phyloP scores from a whole-genome alignment of 805 yeast species.

The Yarrowia divulgata region DNA sequence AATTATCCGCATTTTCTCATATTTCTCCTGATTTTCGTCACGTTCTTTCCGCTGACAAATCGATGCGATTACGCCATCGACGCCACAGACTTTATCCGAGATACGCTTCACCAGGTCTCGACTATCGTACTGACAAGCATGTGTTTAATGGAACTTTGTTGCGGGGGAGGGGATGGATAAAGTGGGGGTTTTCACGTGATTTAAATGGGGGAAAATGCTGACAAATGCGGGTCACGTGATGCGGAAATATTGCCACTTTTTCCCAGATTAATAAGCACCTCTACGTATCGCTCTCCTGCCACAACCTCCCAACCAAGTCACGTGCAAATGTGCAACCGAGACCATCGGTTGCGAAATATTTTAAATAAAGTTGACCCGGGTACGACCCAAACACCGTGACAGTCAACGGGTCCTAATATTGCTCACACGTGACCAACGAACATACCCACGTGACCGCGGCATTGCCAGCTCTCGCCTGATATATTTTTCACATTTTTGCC shows the following conservation, averaged over 20 bases:
- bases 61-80: constrained; percentile 7
- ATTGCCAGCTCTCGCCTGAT: no score
- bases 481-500: background rate
- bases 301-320: background rate
- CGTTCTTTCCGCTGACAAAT: background rate
- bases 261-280: background rate
- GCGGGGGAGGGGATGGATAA: background rate
- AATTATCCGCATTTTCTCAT: background rate
- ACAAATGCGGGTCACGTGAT: background rate
- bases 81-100: constrained; percentile 12
- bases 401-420: no score
- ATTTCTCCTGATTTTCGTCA: background rate
- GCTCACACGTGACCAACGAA: background rate
- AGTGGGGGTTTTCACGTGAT: background rate
- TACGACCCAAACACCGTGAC: background rate
- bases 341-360: constrained; percentile 4
- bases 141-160: constrained; percentile 13
- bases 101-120: background rate
- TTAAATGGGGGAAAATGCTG: background rate
- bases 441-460: background rate
- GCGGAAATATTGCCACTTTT: background rate
- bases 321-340: background rate
- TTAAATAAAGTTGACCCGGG: constrained; percentile 26
- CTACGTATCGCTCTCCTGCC: background rate
- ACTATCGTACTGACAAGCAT: constrained; percentile 14